These are phyloP conservation scores for Colletotrichum spinosum DNA, from an alignment of 2,329 filamentous ascomycete species.

Conservation along the genomic window DNA sequence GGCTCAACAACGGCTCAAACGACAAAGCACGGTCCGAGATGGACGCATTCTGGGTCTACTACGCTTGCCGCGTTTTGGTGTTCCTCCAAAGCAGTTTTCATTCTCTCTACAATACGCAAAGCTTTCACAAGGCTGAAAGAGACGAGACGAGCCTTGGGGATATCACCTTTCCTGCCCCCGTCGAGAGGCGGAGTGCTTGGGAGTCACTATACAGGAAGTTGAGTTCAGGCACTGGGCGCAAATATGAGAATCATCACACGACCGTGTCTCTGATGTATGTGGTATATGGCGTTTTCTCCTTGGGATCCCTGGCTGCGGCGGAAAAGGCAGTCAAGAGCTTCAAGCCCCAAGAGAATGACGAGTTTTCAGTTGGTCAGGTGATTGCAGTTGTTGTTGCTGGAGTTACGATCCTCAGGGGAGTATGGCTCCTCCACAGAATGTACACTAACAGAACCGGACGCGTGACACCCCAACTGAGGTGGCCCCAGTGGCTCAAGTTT, in stretches of 20 bases:
- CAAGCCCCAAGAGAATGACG: neutral
- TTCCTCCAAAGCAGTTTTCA: slow-evolving; percentile 5
- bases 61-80: neutral
- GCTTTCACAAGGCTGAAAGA: slow-evolving; percentile 7
- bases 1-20: neutral
- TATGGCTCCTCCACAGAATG: neutral
- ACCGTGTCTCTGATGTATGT: slow-evolving; percentile 4
- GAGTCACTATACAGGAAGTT: no score
- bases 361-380: slow-evolving; percentile 1
- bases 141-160: neutral
- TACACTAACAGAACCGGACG: neutral
- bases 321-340: neutral
- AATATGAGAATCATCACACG: neutral
- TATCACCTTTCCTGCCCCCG: neutral
- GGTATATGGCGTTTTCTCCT: slow-evolving; percentile 1
- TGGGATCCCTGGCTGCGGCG: slow-evolving; percentile 10
- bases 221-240: rapidly evolving
- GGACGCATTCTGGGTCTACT: slow-evolving; percentile 4
- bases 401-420: neutral
- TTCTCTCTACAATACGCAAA: neutral
- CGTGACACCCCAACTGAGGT: no score
- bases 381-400: slow-evolving; percentile 13
- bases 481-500: no score
- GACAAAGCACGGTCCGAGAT: neutral
- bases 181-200: neutral